Conservation (phyloP, 169 alveolate genomes). For the Cryptosporidium parvum region DNA sequence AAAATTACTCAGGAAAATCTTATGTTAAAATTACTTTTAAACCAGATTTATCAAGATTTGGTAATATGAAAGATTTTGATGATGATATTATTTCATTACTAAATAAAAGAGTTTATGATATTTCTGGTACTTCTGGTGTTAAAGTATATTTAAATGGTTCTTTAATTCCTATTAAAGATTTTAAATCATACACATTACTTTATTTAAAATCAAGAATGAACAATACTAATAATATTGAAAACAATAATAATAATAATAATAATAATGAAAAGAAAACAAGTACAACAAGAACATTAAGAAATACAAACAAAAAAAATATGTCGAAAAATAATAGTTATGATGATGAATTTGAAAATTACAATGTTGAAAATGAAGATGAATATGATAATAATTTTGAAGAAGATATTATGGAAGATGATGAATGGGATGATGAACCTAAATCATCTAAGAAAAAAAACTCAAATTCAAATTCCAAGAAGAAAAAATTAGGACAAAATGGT, state of each 20-base stretch:
- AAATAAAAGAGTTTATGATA: constrained; percentile 97
- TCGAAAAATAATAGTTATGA: background rate
- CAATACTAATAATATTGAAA: background rate
- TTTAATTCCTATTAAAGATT: constrained; percentile 90
- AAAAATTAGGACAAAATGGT: background rate
- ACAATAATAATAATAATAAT: background rate
- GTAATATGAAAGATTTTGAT: constrained; percentile 89
- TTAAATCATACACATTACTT: constrained; percentile 94
- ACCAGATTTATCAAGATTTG: constrained; percentile 96
- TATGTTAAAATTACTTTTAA: constrained; percentile 94
- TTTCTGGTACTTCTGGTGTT: constrained; percentile 98
- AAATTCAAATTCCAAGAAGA: constrained; percentile 1
- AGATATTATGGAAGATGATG: constrained; percentile 47
- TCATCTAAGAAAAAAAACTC: constrained; percentile 10
- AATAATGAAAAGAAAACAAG: background rate
- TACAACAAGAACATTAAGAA: background rate
- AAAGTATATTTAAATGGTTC: constrained; percentile 94
- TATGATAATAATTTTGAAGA: constrained; percentile 21
- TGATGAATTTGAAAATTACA: background rate
- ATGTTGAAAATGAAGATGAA: background rate
- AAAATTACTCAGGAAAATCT: constrained; percentile 86
- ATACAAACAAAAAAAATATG: background rate
- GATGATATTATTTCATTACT: constrained; percentile 92
- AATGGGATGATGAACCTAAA: constrained; percentile 49
- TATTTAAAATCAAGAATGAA: constrained; percentile 82